These are phyloP conservation scores for Volvox reticuliferus DNA, from an alignment of 139 green algal species.

Conservation along the genomic window DNA sequence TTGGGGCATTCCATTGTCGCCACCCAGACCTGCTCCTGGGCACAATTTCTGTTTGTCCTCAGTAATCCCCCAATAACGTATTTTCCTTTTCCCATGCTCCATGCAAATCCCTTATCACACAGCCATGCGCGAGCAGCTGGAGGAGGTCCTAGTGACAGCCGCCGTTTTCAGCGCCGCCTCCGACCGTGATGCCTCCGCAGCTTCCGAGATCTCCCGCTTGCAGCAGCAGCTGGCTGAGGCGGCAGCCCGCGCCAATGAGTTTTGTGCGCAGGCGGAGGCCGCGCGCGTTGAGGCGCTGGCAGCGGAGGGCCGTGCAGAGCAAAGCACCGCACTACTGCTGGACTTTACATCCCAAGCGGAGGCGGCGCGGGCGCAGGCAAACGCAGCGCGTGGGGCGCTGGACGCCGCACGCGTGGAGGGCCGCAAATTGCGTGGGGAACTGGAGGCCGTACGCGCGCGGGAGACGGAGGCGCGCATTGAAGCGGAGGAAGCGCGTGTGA, in stretches of 20 bases:
- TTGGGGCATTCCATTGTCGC: no score
- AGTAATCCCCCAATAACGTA: no score
- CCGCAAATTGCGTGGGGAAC: not conserved
- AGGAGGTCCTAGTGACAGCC: not conserved
- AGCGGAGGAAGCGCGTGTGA: not conserved
- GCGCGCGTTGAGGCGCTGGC: not conserved
- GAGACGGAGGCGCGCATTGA: not conserved
- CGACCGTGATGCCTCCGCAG: not conserved
- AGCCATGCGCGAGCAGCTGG: conserved; percentile 4
- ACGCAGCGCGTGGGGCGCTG: not conserved
- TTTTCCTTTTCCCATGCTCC: no score
- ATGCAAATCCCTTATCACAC: not conserved
- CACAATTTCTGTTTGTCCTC: no score
- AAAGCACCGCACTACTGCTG: not conserved
- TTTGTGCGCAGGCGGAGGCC: not conserved
- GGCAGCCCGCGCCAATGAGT: not conserved
- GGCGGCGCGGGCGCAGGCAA: not conserved
- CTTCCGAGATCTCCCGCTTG: not conserved
- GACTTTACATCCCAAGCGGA: not conserved
- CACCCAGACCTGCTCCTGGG: no score
- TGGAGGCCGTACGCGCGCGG: not conserved
- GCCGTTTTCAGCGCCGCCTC: not conserved
- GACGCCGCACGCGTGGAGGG: not conserved
- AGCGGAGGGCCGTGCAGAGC: not conserved
- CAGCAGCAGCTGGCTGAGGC: not conserved